Evolutionary conservation across 352 stramenopile species (phyloP), one percentile per base, ranked within the genome.

Genomic region (Phytophthora sansomeana): DNA sequence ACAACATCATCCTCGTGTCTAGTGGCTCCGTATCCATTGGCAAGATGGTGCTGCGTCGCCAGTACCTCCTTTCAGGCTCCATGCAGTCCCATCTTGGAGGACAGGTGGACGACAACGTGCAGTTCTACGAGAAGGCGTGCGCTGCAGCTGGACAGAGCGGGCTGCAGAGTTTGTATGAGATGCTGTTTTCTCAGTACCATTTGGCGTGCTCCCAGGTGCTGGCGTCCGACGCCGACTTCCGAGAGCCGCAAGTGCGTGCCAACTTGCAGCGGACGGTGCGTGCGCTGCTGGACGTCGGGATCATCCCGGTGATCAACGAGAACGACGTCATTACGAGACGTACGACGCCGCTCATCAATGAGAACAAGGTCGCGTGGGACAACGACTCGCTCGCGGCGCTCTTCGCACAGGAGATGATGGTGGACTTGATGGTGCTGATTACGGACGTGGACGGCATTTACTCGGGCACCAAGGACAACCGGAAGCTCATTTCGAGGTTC

Each of bases 241-340:
- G 83, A 47, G 72, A 85, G 32, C 83, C 85, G 0, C 65, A 69
- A 19, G 77, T 92, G 28, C 83, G 87, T 4, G 63, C 72, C 35
- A 95, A 93, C 60, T 62, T 95, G 44, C 80, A 88, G 56, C 74
- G 71, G 17, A 92, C 87, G 0, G 66, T 95, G 24, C 67, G 69
- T 7, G 78, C 85, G 26, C 72, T 95, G 49, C 64, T 95, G 36
- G 80, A 91, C 42, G 84, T 95, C 26, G 85, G 85, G 5, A 95
- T 95, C 61, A 93, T 95, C 67, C 87, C 87, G 0, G 75, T 95
- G 14, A 89, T 95, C 56, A 95, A 95, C 62, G 87, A 95, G 65
- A 95, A 95, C 63, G 87, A 95, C 66, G 82, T 95, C 43, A 92
- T 95, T 57, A 85, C 85, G 48, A 67, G 63, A 14, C 85, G 87